Conservation (phyloP, 768 basidiomycete genomes). For the Coprinopsis marcescibilis region DNA sequence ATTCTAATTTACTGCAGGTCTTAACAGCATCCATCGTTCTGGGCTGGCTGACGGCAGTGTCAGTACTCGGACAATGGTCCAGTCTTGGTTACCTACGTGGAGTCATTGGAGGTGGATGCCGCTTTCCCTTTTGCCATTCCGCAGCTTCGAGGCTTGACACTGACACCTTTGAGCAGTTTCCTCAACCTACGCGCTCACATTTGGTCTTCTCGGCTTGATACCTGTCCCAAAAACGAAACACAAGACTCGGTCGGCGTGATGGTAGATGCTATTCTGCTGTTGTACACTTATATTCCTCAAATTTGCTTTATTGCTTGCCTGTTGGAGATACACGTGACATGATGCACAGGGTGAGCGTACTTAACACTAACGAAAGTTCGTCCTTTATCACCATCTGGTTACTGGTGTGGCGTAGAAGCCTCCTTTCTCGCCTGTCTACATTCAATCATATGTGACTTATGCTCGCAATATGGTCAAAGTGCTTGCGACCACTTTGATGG, state of each 20-base stretch:
- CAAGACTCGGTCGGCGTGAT: conserved; percentile 1
- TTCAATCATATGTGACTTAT: too few relatives aligned
- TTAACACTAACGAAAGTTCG: too few relatives aligned
- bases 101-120: conserved; percentile 46
- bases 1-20: conserved; percentile 25
- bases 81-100: conserved; percentile 59
- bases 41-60: conserved; percentile 60
- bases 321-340: too few relatives aligned
- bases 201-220: conserved; percentile 71
- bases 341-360: too few relatives aligned
- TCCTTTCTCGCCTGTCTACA: too few relatives aligned
- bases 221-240: conserved; percentile 49
- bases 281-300: too few relatives aligned
- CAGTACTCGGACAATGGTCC: conserved; percentile 65
- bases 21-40: conserved; percentile 63
- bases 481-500: too few relatives aligned
- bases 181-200: conserved; percentile 61
- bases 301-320: too few relatives aligned
- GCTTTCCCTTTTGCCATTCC: not conserved
- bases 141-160: not conserved
- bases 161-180: conserved; percentile 38
- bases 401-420: too few relatives aligned
- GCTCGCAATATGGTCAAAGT: too few relatives aligned
- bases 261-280: too few relatives aligned
- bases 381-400: too few relatives aligned